Percentiles rank a stretch among this genome's conserved stretches.
Conservation (phyloP, 495 filamentous ascomycete species). For the Podospora appendiculata region DNA sequence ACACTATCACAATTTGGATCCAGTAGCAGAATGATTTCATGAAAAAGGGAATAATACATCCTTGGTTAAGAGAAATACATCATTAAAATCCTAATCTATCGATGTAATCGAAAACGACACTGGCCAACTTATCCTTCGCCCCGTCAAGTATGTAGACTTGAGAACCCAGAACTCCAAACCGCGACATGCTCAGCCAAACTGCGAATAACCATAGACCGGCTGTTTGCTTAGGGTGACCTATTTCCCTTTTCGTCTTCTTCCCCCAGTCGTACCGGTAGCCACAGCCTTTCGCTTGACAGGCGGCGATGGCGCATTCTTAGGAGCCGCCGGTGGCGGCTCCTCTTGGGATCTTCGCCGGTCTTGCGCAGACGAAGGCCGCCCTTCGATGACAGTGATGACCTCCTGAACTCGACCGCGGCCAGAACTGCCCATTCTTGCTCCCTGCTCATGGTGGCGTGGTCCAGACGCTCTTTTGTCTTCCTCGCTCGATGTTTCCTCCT, state of each 20-base stretch:
- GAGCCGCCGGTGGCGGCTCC: constrained; percentile 7
- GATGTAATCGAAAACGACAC: constrained; percentile 5
- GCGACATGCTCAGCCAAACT: no score
- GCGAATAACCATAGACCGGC: no score
- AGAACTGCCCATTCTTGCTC: constrained; percentile 3
- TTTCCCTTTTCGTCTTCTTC: constrained; percentile 21
- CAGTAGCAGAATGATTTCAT: not conserved
- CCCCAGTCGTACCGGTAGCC: constrained; percentile 4
- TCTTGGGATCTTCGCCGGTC: constrained; percentile 15
- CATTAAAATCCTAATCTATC: constrained; percentile 19
- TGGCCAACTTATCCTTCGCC: not conserved
- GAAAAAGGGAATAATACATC: not conserved
- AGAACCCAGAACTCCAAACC: constrained; percentile 2
- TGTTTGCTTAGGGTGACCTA: not conserved
- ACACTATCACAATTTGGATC: no score
- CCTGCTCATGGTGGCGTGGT: constrained; percentile 10
- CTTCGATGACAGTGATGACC: constrained; percentile 12
- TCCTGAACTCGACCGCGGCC: not conserved
- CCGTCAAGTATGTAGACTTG: no score
- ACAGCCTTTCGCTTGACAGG: constrained; percentile 20
- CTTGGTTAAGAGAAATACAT: constrained; percentile 3
- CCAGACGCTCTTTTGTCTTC: constrained; percentile 12
- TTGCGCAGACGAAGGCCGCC: constrained; percentile 16
- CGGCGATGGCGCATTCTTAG: constrained; percentile 19
- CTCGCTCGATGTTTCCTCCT: constrained; percentile 5